Conservation (phyloP, 1,284 basidiomycete species). For the Coniferiporia sulphurascens region DNA sequence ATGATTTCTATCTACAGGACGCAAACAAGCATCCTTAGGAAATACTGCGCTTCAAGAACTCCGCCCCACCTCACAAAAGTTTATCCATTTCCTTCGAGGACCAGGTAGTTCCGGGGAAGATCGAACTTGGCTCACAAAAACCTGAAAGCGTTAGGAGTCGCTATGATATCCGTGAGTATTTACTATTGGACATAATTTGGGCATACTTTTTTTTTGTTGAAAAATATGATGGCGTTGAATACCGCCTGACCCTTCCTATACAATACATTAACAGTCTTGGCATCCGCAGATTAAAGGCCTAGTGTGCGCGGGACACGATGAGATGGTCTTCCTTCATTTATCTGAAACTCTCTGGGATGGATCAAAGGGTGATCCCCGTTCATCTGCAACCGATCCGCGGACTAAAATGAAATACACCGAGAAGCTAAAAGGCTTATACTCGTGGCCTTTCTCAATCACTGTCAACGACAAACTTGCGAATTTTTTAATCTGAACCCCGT, state of each 20-base stretch:
- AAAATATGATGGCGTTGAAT: neutral
- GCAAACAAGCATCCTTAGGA: slow-evolving; percentile 3
- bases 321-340: slow-evolving; percentile 4
- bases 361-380: slow-evolving; percentile 5
- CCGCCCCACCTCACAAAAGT: slow-evolving; percentile 10
- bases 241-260: no score
- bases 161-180: slow-evolving; percentile 9
- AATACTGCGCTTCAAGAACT: slow-evolving; percentile 6
- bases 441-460: slow-evolving; percentile 13
- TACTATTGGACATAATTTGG: no score
- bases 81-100: slow-evolving; percentile 13
- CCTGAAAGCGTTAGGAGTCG: slow-evolving; percentile 15
- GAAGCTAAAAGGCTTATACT: slow-evolving; percentile 16
- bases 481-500: neutral
- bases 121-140: slow-evolving; percentile 9
- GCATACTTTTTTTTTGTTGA: no score
- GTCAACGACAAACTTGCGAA: slow-evolving; percentile 7
- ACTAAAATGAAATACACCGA: slow-evolving; percentile 1
- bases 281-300: slow-evolving; percentile 11
- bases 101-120: slow-evolving; percentile 8
- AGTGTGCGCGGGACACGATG: slow-evolving; percentile 1
- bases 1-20: slow-evolving; percentile 8
- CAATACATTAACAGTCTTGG: no score
- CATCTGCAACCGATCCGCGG: neutral
- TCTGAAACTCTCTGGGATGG: slow-evolving; percentile 12